These are phyloP conservation scores for Mesotaenium endlicherianum DNA, from an alignment of 139 green algal species.

Conservation along the genomic window DNA sequence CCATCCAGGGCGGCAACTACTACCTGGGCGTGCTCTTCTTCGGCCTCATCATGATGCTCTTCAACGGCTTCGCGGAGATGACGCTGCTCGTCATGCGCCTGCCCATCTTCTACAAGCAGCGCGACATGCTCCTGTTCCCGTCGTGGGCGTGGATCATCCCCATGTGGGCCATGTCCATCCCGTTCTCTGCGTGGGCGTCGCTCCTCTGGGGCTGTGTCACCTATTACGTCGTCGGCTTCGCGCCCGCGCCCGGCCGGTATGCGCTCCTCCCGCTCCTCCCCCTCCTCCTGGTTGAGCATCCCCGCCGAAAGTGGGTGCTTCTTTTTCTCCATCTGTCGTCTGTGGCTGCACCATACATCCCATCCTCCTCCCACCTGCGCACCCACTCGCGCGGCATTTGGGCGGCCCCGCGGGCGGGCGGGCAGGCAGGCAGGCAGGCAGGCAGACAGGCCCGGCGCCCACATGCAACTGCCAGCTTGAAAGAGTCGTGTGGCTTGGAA, in stretches of 20 bases:
- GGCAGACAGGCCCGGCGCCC: too few relatives aligned
- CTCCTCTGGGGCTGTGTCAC: slow-evolving; percentile 46
- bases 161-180: slow-evolving; percentile 59
- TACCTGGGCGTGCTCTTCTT: slow-evolving; percentile 66
- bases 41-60: slow-evolving; percentile 56
- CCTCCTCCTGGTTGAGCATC: too few relatives aligned
- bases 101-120: slow-evolving; percentile 79
- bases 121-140: slow-evolving; percentile 70
- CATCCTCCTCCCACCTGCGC: too few relatives aligned
- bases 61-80: slow-evolving; percentile 52
- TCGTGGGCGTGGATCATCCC: slow-evolving; percentile 55
- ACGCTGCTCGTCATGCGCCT: slow-evolving; percentile 4
- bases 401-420: too few relatives aligned
- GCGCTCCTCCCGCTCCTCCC: neutral
- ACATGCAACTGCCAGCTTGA: too few relatives aligned
- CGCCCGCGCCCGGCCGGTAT: slow-evolving; percentile 5
- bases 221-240: slow-evolving; percentile 35
- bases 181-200: slow-evolving; percentile 58
- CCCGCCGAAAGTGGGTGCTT: too few relatives aligned
- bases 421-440: too few relatives aligned
- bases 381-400: too few relatives aligned
- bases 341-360: too few relatives aligned
- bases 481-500: too few relatives aligned
- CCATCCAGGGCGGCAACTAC: slow-evolving; percentile 50
- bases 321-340: too few relatives aligned